These are phyloP conservation scores for Xylariaceae sp. DNA, from an alignment of 2,329 filamentous ascomycete genomes.

Conservation along the genomic window DNA sequence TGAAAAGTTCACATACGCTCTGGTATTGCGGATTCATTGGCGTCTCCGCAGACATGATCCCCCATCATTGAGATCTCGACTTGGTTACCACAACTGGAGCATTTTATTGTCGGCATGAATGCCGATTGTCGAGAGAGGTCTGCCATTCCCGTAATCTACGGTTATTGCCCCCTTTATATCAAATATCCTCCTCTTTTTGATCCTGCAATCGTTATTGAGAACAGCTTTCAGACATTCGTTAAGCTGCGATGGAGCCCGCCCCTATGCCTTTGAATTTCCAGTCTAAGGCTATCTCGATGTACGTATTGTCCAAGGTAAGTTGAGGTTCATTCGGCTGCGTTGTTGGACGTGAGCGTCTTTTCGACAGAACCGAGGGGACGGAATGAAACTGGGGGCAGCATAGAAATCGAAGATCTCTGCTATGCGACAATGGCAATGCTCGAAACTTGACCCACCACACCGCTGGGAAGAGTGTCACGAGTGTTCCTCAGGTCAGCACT, in stretches of 20 bases:
- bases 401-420: slow-evolving; percentile 20
- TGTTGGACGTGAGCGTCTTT: not conserved
- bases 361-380: slow-evolving; percentile 16
- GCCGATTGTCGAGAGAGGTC: slow-evolving; percentile 63
- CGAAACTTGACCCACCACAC: slow-evolving; percentile 23
- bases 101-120: slow-evolving; percentile 85
- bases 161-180: slow-evolving; percentile 17
- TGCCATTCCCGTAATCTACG: slow-evolving; percentile 48
- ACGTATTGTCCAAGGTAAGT: slow-evolving; percentile 1
- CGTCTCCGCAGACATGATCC: slow-evolving; percentile 73
- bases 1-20: slow-evolving; percentile 47
- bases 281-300: not conserved
- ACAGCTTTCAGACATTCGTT: slow-evolving; percentile 28
- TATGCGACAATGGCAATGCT: slow-evolving; percentile 13
- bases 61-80: slow-evolving; percentile 87
- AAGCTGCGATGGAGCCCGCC: slow-evolving; percentile 10
- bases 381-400: slow-evolving; percentile 2
- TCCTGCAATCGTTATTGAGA: slow-evolving; percentile 25
- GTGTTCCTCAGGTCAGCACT: slow-evolving; percentile 14
- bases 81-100: slow-evolving; percentile 76
- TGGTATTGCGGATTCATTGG: slow-evolving; percentile 46
- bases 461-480: slow-evolving; percentile 19
- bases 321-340: not conserved
- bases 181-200: slow-evolving; percentile 20
- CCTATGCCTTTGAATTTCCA: slow-evolving; percentile 13